Evolutionary conservation across 1,139 yeast species (phyloP).

Genomic region (Saccharomycopsis hybrid): DNA sequence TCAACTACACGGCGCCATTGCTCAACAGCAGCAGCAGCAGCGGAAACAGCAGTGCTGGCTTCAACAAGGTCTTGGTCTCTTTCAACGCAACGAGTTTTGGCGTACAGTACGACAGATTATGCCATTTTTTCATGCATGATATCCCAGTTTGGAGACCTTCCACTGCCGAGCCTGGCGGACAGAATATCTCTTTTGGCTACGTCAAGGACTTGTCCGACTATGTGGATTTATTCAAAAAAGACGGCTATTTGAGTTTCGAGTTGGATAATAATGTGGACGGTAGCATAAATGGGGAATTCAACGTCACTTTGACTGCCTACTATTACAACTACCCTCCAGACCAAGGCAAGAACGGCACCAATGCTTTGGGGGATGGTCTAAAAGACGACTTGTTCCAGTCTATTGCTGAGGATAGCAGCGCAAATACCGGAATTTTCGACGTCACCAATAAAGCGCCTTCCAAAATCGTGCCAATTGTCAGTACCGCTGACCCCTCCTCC

Average conservation of each 20-base stretch:
- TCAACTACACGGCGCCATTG: conserved; percentile 38
- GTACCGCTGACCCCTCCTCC: conserved; percentile 27
- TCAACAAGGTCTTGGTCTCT: conserved; percentile 55
- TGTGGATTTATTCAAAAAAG: conserved; percentile 40
- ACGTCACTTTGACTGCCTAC: conserved; percentile 44
- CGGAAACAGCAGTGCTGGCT: conserved; percentile 30
- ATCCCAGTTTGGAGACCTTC: conserved; percentile 79
- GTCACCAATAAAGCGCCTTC: conserved; percentile 6
- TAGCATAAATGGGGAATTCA: conserved; percentile 54
- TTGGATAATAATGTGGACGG: conserved; percentile 60
- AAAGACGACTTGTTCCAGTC: too few species aligned
- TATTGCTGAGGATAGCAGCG: background rate
- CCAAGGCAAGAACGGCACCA: background rate
- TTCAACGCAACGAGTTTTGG: conserved; percentile 54
- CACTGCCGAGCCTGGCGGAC: conserved; percentile 62
- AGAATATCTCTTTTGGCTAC: conserved; percentile 39
- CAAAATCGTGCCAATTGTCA: conserved; percentile 1
- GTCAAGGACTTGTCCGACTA: conserved; percentile 63
- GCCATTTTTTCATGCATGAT: conserved; percentile 60
- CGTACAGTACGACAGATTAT: conserved; percentile 71
- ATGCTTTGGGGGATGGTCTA: background rate
- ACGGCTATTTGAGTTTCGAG: conserved; percentile 41
- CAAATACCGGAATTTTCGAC: conserved; percentile 1
- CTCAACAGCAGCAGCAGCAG: too few species aligned
- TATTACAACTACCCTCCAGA: conserved; percentile 35